Evolutionary conservation across 2,329 filamentous ascomycete species (phyloP).

Genomic region (Colletotrichum sidae): DNA sequence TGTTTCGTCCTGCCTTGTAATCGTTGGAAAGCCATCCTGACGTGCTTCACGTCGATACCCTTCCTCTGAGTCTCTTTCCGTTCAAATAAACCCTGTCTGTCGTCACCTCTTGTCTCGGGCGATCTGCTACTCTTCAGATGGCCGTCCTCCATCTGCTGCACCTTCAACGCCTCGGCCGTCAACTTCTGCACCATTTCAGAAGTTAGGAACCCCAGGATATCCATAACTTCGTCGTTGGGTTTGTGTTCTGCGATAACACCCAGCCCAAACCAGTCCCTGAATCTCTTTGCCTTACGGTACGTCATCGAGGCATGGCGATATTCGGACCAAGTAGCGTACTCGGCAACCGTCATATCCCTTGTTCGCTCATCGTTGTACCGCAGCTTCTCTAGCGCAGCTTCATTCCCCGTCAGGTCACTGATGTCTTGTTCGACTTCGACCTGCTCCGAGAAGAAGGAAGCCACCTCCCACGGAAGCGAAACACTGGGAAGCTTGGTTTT

Average conservation of each 20-base stretch:
- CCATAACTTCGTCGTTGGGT: conserved; percentile 38
- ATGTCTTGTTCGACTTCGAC: conserved; percentile 28
- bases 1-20: conserved; percentile 11
- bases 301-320: conserved; percentile 40
- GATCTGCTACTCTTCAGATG: background rate
- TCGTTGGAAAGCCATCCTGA: conserved; percentile 19
- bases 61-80: background rate
- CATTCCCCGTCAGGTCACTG: conserved; percentile 13
- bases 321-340: conserved; percentile 41
- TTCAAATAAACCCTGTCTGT: conserved; percentile 1
- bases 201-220: conserved; percentile 39
- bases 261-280: conserved; percentile 39
- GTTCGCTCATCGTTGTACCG: conserved; percentile 37
- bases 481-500: conserved; percentile 30
- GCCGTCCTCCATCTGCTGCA: conserved; percentile 16
- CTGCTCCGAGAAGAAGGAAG: conserved; percentile 34
- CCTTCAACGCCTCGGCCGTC: conserved; percentile 28
- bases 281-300: conserved; percentile 39
- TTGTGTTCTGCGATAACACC: conserved; percentile 38
- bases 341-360: conserved; percentile 38
- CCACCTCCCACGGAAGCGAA: conserved; percentile 32
- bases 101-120: background rate
- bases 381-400: conserved; percentile 36
- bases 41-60: conserved; percentile 16
- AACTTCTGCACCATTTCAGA: conserved; percentile 40